Base-by-base conservation (phyloP, 2,329 filamentous ascomycete species). In the Trichoderma aggressivum region DNA sequence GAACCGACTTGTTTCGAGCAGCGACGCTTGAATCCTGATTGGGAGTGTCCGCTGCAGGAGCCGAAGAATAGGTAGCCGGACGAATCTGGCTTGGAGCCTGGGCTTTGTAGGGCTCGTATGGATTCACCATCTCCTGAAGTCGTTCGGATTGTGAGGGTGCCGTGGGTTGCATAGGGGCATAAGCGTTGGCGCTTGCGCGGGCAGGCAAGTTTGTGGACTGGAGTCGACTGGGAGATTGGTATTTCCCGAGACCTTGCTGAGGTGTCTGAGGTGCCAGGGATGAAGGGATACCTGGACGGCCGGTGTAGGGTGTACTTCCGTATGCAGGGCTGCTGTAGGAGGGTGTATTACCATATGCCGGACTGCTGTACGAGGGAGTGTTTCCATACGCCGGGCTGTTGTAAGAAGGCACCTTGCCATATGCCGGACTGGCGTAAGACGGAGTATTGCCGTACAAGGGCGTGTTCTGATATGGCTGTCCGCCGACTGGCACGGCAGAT, bases 141-240 rank as follows among this genome's bases (percentile, higher is more conserved):
- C 63, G 63, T 21, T 43, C 21, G 12, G 50, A 66, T n/a, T 66
- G 63, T 1, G 47, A 16, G 3, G 43, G 50, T 14, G 50, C 8
- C 16, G 5, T 18, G 24, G 39, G 39, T 5, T 43, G 39, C 18
- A 32, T 2, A 34, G 24, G 10, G 7, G 39, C 39, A 43, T 64
- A 55, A 30, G 68, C 18, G 36, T 6, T 26, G 63, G 63, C 50
- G n/a, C 10, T 55, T 5, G 50, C 8, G 3, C 50, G 68, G 2
- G 59, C 47, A 16, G 68, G 68, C 21, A 70, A n/a, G 34, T 64
- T 70, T 43, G 59, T 60, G 1, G 59, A 70, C 12, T 63, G 47
- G 16, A 36, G 26, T 34, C 55, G 65, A n/a, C 30, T 14, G 24
- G 43, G 21, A 39, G 21, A 18, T 3, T 66, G 47, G 5, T 66